Base-by-base conservation (phyloP, 2,329 filamentous ascomycete species). In the Aspergillus latus region DNA sequence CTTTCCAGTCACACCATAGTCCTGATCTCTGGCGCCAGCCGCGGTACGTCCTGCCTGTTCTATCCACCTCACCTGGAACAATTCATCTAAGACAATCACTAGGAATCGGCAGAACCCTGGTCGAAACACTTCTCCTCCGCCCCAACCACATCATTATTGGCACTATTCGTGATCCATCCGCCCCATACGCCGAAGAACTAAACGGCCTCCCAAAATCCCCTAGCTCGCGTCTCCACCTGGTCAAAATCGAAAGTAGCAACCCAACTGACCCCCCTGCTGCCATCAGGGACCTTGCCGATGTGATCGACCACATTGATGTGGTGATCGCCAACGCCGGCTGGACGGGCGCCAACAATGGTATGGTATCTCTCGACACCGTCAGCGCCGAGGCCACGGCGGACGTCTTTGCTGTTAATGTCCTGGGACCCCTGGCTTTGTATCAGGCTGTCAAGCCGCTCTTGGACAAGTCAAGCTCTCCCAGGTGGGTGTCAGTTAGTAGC, bases 281-380 rank as follows among this genome's bases (percentile, higher is more conserved):
- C 26, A n/a, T 44, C 21, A 26, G n/a, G 16, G 10, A 29, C 8
- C 49, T 51, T 28, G n/a, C 29, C 5, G 30, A 44, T 6, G 37
- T 5, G 10, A 51, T 51, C 26, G 15, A 8, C 37, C 10, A 42
- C 37, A 21, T 51, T 28, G 49, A 51, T 34, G 36, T 51, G 21
- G 49, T 51, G 30, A 51, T 51, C 13, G 49, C 49, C 37, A 51
- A 51, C 49, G 49, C 49, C n/a, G 49, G 49, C 37, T 11, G 29
- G 2, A 15, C 28, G 7, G 44, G 28, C 13, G 26, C 10, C 16
- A 6, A 32, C 10, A n/a, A 4, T 4, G 11, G 28, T 15, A 32
- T 47, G 10, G 11, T 15, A 5, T 15, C 44, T n/a, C 30, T 32
- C 7, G 30, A 32, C 30, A 32, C 7, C 30, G 15, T 51, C 10